phyloP scores from a whole-genome alignment of 208 protist genomes.

The Trypanosoma lewisi region DNA sequence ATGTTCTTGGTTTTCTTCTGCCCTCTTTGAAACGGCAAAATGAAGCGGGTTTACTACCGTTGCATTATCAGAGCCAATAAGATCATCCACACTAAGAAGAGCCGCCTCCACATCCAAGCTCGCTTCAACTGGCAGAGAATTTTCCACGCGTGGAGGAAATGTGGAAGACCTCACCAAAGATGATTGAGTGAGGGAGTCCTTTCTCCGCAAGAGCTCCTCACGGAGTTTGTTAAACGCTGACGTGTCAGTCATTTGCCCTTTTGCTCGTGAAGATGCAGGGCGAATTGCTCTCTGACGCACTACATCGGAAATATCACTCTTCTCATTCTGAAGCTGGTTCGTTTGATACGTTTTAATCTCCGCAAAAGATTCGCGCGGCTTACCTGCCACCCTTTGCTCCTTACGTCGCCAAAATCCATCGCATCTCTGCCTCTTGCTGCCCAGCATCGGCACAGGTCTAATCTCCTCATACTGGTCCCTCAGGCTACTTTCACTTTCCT shows the following conservation, averaged over 20 bases:
- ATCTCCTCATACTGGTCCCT: background rate
- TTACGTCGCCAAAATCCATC: background rate
- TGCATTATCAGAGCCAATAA: slow-evolving; percentile 7
- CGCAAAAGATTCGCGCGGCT: slow-evolving; percentile 6
- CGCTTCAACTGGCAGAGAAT: background rate
- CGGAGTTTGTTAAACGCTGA: slow-evolving; percentile 9
- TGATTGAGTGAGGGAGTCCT: slow-evolving; percentile 7
- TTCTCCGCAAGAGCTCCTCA: slow-evolving; percentile 23
- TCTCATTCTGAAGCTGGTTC: background rate
- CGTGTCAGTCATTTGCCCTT: background rate
- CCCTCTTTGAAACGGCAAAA: background rate
- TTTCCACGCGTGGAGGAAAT: background rate
- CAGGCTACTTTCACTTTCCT: background rate
- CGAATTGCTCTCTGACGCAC: background rate
- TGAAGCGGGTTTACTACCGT: background rate
- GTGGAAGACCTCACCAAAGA: background rate
- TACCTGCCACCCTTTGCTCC: background rate
- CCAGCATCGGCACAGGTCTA: background rate
- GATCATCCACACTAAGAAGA: slow-evolving; percentile 19
- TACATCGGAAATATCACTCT: background rate
- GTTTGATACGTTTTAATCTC: slow-evolving; percentile 27
- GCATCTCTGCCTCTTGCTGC: slow-evolving; percentile 20
- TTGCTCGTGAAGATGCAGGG: background rate
- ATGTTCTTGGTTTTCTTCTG: too few species aligned
- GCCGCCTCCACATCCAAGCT: background rate